Evolutionary conservation across 345 rosid genomes (phyloP), one percentile per base, ranked within the genome.

Genomic region (Litchi chinensis): DNA sequence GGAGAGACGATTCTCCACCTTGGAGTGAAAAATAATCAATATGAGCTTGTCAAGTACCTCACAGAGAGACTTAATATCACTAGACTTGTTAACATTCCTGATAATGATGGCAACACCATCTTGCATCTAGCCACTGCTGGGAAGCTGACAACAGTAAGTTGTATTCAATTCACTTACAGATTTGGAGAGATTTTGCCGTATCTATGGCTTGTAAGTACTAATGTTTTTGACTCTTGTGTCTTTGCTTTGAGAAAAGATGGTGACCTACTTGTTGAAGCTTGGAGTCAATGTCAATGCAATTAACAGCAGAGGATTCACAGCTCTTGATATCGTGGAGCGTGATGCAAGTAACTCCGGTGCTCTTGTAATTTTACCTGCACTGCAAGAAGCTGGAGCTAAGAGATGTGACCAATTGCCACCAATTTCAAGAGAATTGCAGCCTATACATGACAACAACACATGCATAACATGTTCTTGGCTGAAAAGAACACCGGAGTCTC

Each of bases 1-100:
- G 90, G 90, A 41, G 90, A 91, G 57, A 86, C 91, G 0, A 85
- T 86, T 63, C 86, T 91, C 22, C 92, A 91, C 71, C 83, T 91
- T 6, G 87, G 78, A 2, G 94, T 87, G 0, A 84, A 85, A 75
- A 82, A 83, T 60, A 86, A 86, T 43, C 86, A 89, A 22, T 84
- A 57, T 2, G 92, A 87, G 7, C 88, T 87, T 7, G 82, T 89
- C 4, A 76, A 73, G 74, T 87, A 81, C 70, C 79, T 89, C 8
- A 78, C 76, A 2, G 90, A 87, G 85, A 77, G 54, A 6, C 73
- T 81, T 28, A 74, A 86, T 44, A 68, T 70, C 44, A 63, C 88
- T 22, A 82, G 65, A 54, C 85, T 86, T 19, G 62, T 71, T 40
- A 78, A 89, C 74, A 1, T 65, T 28, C 85, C 79, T 8, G 90